Evolutionary conservation across 352 stramenopile species (phyloP), one percentile per base, ranked within the genome.

Genomic region (Phytophthora lateralis): DNA sequence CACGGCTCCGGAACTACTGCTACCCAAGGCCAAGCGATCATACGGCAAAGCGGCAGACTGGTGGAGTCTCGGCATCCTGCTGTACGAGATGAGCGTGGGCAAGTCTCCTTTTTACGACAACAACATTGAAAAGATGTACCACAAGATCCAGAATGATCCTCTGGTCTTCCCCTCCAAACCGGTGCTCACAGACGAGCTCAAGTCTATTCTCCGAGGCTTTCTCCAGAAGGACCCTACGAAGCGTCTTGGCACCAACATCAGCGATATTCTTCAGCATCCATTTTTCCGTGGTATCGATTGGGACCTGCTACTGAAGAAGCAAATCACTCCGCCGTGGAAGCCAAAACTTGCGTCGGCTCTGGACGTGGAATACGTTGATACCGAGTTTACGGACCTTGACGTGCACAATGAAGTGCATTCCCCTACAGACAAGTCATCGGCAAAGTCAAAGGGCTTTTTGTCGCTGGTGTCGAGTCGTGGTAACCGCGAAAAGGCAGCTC

Each of bases 81-180:
- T 97, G 12, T 97, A 97, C 75, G 91, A 98, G 48, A 98, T 98
- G 92, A 93, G 90, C 57, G 85, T 96, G 20, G 92, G 92, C 56
- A 93, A 94, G 55, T 97, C 92, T 50, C 91, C 91, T 9, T 98
- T 98, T 60, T 97, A 97, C 71, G 87, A 96, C 74, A 88, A 84
- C 69, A 98, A 98, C 75, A 93, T 96, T 78, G 88, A 97, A 74
- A 95, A 94, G 52, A 97, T 98, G 86, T 98, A 97, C 78, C 74
- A 94, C 45, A 93, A 95, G 48, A 98, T 98, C 59, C 86, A 97
- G 64, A 86, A 93, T 52, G 85, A 94, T 51, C 71, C 81, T 38
- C 69, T 98, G 18, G 68, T 63, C 39, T 97, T 97, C 54, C 88
- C 88, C 0, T 72, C 78, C 12, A 91, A 90, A 55, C 84, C 85